Percentiles rank a stretch among this genome's conserved stretches.
Conservation (phyloP, 106 monocot genomes). For the Triglochin maritima region DNA sequence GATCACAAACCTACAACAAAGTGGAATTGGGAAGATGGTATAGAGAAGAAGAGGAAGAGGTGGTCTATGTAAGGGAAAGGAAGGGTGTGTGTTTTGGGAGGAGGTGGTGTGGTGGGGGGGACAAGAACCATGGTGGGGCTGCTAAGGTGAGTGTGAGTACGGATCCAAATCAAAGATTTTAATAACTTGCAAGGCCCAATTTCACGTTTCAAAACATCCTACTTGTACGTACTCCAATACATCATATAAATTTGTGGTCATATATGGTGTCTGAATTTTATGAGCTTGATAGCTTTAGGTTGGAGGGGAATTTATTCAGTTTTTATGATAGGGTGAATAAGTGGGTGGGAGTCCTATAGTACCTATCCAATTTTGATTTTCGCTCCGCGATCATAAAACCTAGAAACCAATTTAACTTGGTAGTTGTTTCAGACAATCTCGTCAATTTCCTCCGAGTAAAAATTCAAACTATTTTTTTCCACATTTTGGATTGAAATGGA, state of each 20-base stretch:
- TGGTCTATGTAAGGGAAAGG: not conserved
- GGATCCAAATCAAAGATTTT: constrained; percentile 1
- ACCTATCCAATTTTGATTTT: not conserved
- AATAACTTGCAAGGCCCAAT: too few relatives aligned
- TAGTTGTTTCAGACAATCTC: too few relatives aligned
- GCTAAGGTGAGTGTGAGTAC: constrained; percentile 2
- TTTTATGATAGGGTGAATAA: constrained; percentile 37
- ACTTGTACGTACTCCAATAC: too few relatives aligned
- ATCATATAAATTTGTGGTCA: not conserved
- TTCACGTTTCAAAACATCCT: too few relatives aligned
- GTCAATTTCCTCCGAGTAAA: too few relatives aligned
- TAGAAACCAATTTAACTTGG: too few relatives aligned
- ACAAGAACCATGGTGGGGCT: constrained; percentile 5
- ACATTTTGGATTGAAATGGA: too few relatives aligned
- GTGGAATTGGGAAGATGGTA: constrained; percentile 11
- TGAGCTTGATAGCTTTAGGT: not conserved
- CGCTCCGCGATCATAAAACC: too few relatives aligned
- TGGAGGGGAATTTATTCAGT: constrained; percentile 6
- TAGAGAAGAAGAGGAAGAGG: not conserved
- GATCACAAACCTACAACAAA: not conserved
- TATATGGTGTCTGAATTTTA: not conserved
- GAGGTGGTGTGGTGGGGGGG: constrained; percentile 14
- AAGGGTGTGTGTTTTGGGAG: not conserved
- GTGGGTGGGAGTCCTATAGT: constrained; percentile 34
- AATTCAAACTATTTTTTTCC: too few relatives aligned